phyloP scores from a whole-genome alignment of 176 grass and related monocot genomes.

The Aegilops umbellulata region DNA sequence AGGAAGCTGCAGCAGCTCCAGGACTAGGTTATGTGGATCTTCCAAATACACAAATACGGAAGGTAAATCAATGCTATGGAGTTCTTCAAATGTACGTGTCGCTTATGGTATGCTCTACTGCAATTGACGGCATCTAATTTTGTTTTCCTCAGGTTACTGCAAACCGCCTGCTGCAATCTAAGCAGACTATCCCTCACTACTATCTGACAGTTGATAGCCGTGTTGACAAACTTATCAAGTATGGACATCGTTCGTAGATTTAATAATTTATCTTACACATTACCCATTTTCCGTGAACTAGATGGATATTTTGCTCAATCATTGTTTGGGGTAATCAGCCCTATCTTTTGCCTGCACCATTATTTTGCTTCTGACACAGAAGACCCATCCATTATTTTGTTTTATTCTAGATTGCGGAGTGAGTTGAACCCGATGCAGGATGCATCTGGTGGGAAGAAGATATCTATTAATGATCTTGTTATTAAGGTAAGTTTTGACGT shows the following conservation, averaged over 20 bases:
- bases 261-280: constrained; percentile 6
- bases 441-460: constrained; percentile 68
- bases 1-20: constrained; percentile 28
- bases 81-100: background rate
- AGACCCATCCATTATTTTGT: background rate
- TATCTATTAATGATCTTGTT: constrained; percentile 70
- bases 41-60: constrained; percentile 69
- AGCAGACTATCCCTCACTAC: constrained; percentile 79
- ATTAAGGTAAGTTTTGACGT: constrained; percentile 52
- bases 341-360: background rate
- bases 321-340: background rate
- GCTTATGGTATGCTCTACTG: background rate
- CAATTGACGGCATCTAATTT: background rate
- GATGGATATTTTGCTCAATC: background rate
- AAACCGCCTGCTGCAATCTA: constrained; percentile 58
- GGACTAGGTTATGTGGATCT: constrained; percentile 56
- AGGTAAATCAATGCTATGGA: constrained; percentile 26
- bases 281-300: background rate
- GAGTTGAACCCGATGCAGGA: constrained; percentile 70
- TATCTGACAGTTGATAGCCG: constrained; percentile 24
- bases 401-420: constrained; percentile 43
- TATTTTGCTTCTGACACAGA: background rate
- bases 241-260: constrained; percentile 20
- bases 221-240: constrained; percentile 37
- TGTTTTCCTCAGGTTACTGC: constrained; percentile 47